Evolutionary conservation across 2,329 filamentous ascomycete genomes (phyloP), one percentile per base, ranked within the genome.

Genomic region (Xylariaceae sp.): DNA sequence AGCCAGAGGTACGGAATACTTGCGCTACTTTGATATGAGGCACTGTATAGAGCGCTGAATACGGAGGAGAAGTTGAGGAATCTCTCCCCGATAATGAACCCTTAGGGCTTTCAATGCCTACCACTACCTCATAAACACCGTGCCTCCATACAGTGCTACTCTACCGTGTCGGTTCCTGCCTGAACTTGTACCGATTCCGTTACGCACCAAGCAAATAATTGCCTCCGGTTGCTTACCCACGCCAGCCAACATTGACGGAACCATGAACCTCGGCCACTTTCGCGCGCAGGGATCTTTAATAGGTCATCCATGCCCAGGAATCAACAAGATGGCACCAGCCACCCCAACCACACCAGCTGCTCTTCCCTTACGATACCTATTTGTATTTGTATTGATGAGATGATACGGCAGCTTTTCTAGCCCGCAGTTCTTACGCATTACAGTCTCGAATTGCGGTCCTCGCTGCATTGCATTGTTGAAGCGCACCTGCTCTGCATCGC

Each of bases 281-380:
- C 11, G 15, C 51, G 15, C 51, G 53, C 61, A 62, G 58, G 59
- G 61, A 51, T 63, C 52, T 39, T 53, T 18, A 30, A 51, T 34
- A 52, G 48, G 47, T 10, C 9, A 53, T n/a, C 58, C 49, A 56
- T 18, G 48, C 56, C 50, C 37, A 53, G 55, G n/a, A 57, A 61
- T 61, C 63, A 64, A 60, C 64, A 64, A 55, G 30, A 51, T 56
- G 54, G 56, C 57, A 60, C 62, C 64, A 65, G 62, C 64, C 64
- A 66, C 64, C 64, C 64, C 61, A 62, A 63, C 59, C 59, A 59
- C 61, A 56, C 48, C 49, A 17, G 34, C 49, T 23, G 34, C 51
- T 23, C 49, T 51, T 23, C 49, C 18, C 18, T 23, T 50, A 50
- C 48, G 48, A 47, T 58, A 47, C 34, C 56, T 30, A 30, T 10